Evolutionary conservation across 495 filamentous ascomycete species (phyloP).

Genomic region (Aspergillus affinis): DNA sequence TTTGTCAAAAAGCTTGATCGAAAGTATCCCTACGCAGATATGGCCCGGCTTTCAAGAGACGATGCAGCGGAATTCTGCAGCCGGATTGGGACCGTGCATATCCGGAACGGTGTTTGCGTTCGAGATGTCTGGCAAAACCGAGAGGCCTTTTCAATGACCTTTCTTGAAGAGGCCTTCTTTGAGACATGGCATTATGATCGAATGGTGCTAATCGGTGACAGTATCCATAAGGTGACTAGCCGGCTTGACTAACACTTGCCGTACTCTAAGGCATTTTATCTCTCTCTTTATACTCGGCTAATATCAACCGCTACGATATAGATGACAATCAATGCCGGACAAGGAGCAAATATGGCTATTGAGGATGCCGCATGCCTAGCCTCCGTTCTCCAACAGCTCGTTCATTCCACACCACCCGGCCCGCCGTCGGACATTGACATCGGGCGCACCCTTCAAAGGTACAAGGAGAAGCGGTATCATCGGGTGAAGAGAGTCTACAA

Average conservation of each 20-base stretch:
- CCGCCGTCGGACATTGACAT: constrained; percentile 5
- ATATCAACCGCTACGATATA: neutral
- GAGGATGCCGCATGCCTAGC: constrained; percentile 25
- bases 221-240: constrained; percentile 26
- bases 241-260: neutral
- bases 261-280: neutral
- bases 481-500: constrained; percentile 16
- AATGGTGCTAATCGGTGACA: constrained; percentile 28
- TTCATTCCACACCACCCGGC: neutral
- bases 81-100: constrained; percentile 5
- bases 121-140: constrained; percentile 23
- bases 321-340: constrained; percentile 32
- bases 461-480: constrained; percentile 8
- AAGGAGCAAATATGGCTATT: constrained; percentile 33
- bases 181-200: constrained; percentile 23
- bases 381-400: constrained; percentile 12
- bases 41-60: constrained; percentile 11
- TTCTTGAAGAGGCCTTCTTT: constrained; percentile 27
- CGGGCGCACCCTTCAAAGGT: constrained; percentile 6
- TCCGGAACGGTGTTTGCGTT: constrained; percentile 20
- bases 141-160: constrained; percentile 21
- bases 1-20: constrained; percentile 44
- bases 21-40: constrained; percentile 28
- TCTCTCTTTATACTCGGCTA: neutral
- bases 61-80: constrained; percentile 13